A percentile compares a stretch with the other conserved stretches of the same genome.
Conservation (phyloP, 371 early-diverging fungal genomes). For the Mortierella sp. region DNA sequence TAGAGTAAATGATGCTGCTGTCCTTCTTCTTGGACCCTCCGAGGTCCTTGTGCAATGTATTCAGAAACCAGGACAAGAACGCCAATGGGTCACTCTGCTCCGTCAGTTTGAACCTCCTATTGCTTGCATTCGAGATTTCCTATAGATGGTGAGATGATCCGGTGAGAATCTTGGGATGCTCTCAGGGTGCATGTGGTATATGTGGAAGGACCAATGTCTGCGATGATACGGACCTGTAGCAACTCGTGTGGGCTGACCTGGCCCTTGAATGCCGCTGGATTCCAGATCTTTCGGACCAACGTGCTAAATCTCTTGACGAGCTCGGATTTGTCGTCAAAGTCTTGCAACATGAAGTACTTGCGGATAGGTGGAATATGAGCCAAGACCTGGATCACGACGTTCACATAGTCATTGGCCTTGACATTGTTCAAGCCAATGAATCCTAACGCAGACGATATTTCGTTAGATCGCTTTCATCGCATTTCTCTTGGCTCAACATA, state of each 20-base stretch:
- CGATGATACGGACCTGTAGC: slow-evolving; percentile 79
- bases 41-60: slow-evolving; percentile 87
- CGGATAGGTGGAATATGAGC: slow-evolving; percentile 91
- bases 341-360: slow-evolving; percentile 82
- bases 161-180: no score
- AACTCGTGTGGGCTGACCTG: slow-evolving; percentile 98
- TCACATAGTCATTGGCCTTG: slow-evolving; percentile 96
- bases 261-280: slow-evolving; percentile 91
- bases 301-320: slow-evolving; percentile 82
- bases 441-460: no score
- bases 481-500: no score
- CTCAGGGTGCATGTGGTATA: no score
- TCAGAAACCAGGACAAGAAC: slow-evolving; percentile 94
- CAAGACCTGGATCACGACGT: slow-evolving; percentile 92
- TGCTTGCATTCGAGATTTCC: slow-evolving; percentile 90
- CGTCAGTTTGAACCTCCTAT: slow-evolving; percentile 82
- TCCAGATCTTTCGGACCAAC: slow-evolving; percentile 94
- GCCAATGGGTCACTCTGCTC: slow-evolving; percentile 91
- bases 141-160: no score
- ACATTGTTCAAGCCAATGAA: slow-evolving; percentile 96
- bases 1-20: slow-evolving; percentile 80
- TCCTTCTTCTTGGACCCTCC: slow-evolving; percentile 80
- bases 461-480: no score
- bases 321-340: slow-evolving; percentile 66
- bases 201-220: no score